Base-by-base conservation (phyloP, 805 yeast genomes). In the Wickerhamiella sergipiensis region DNA sequence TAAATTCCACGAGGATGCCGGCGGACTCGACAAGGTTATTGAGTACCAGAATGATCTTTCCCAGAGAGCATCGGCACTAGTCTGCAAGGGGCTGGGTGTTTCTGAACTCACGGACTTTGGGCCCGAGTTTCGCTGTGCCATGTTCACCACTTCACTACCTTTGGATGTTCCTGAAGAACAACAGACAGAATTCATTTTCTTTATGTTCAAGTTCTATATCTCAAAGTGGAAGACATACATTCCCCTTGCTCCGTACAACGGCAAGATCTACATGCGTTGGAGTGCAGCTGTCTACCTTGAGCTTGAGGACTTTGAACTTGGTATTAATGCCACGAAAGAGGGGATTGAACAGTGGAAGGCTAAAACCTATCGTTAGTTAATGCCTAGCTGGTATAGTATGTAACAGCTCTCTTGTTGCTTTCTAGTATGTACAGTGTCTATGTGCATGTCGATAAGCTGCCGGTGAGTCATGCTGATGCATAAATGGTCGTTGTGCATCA, bases 201-300 rank as follows among this genome's bases (percentile, higher is more conserved):
- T 10, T 53, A 67, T 50, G 64, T 57, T 51, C 44, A 47, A 53
- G 4, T 13, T n/a, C 10, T 23, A 18, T 26, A 23, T 24, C 18
- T 10, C 19, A 4, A 62, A 69, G 17, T 56, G 67, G 49, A 70
- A 71, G n/a, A 74, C 81, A 0, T 76, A 65, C 58, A 68, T 78
- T 29, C 84, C 79, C 6, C 55, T 72, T 31, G 61, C 58, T 1
- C 55, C 63, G 44, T 79, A 77, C 59, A 66, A 72, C 36, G 73
- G 66, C 2, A 56, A 57, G 29, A 44, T 72, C 26, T 74, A 67
- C 64, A 64, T 68, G 23, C 71, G 90, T 54, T 75, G 79, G 55
- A 74, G 81, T 50, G 80, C 80, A 23, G 83, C 79, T 58, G 64
- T 79, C 8, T 82, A 79, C 62, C 75, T 78, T 54, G 83, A 79